Percentiles rank a stretch among this genome's conserved stretches.
These are phyloP conservation scores for Aurantiochytrium sp. DNA, from an alignment of 108 stramenopile species.

Conservation along the genomic window DNA sequence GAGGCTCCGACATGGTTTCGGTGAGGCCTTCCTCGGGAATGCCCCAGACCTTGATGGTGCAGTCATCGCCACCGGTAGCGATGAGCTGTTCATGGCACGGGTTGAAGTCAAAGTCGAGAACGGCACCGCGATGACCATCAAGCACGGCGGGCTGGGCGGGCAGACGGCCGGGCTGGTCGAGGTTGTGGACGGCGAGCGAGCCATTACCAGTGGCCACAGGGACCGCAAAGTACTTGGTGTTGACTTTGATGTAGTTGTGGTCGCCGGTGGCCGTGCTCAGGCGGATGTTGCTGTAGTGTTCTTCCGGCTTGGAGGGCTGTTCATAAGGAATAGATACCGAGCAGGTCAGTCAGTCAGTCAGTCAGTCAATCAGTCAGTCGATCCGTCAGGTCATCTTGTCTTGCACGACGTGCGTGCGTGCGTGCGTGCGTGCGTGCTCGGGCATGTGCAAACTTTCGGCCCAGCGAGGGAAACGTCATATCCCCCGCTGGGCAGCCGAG, in stretches of 20 bases:
- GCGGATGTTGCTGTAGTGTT: conserved; percentile 52
- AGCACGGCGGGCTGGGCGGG: conserved; percentile 65
- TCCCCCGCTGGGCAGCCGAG: too few species aligned
- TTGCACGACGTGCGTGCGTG: too few species aligned
- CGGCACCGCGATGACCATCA: conserved; percentile 79
- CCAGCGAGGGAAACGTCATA: too few species aligned
- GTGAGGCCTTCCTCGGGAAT: conserved; percentile 86
- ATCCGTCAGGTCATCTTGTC: too few species aligned
- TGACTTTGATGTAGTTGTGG: conserved; percentile 97
- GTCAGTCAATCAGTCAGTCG: too few species aligned
- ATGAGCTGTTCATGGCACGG: not conserved
- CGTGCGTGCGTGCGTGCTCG: too few species aligned
- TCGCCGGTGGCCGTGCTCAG: conserved; percentile 89
- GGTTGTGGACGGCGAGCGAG: conserved; percentile 71
- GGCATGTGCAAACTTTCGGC: too few species aligned
- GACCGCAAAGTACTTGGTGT: conserved; percentile 91
- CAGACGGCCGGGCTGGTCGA: conserved; percentile 76
- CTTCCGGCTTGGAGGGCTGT: conserved; percentile 21
- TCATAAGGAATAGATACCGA: not conserved
- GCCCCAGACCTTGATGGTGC: conserved; percentile 89
- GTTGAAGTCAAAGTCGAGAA: conserved; percentile 93
- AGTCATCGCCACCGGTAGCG: conserved; percentile 48
- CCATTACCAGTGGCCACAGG: conserved; percentile 89
- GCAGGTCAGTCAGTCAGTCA: too few species aligned
- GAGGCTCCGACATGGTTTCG: conserved; percentile 66